Evolutionary conservation across 306 rosid genomes (phyloP).

Genomic region (Vigna hirtella): DNA sequence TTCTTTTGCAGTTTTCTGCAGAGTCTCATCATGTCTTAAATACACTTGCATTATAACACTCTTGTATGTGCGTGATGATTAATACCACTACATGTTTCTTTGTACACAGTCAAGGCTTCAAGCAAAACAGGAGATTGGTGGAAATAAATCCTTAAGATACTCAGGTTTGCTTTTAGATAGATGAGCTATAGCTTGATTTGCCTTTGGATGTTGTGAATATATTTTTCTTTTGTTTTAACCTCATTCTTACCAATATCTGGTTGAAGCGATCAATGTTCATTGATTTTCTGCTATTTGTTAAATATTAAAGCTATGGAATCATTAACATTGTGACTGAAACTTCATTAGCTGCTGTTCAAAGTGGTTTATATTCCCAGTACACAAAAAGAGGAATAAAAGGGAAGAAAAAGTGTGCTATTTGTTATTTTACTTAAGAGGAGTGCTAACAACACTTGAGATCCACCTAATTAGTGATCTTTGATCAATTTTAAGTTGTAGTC

Average conservation of each 20-base stretch:
- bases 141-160: constrained; percentile 76
- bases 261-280: neutral
- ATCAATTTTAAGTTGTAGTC: no score
- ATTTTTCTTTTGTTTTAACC: neutral
- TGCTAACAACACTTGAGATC: no score
- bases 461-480: no score
- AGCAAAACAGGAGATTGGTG: constrained; percentile 91
- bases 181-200: neutral
- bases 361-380: neutral
- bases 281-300: neutral
- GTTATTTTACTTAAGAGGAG: neutral
- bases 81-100: constrained; percentile 26
- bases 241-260: constrained; percentile 4
- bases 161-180: constrained; percentile 66
- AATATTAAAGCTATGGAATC: neutral
- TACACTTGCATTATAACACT: neutral
- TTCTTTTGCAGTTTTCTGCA: constrained; percentile 25
- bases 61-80: constrained; percentile 16
- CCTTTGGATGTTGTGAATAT: constrained; percentile 4
- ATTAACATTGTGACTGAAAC: constrained; percentile 4
- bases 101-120: constrained; percentile 87
- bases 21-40: neutral
- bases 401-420: neutral
- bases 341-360: neutral
- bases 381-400: neutral